Evolutionary conservation across 2,329 filamentous ascomycete genomes (phyloP), one percentile per base, ranked within the genome.

Genomic region (Calcarisporium arbuscula): DNA sequence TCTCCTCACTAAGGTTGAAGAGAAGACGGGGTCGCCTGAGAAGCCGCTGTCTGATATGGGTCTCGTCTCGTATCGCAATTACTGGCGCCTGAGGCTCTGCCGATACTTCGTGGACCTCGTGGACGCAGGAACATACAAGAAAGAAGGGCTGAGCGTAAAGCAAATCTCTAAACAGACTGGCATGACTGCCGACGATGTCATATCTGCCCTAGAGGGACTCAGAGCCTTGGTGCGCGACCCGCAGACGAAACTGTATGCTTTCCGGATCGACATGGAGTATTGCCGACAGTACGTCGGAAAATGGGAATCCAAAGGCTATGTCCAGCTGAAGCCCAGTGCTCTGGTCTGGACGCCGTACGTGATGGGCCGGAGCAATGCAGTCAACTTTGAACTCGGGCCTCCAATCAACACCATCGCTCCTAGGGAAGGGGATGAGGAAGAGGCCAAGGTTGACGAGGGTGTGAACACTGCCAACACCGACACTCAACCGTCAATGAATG

Each of bases 41-140:
- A 98, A 98, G 60, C 92, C 92, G 0, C 72, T 98, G 4, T 96
- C 92, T 0, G 92, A 98, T 54, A 95, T 98, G 87, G 92, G 92
- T 4, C 64, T 98, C 25, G 90, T 96, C 5, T 96, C 90, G 3
- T 98, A 98, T 56, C 80, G 92, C 28, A 95, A 94, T 50, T 98
- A 98, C 58, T 98, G 92, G 92, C 82, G 92, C 15, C 67, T 95
- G 8, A 72, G 94, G 3, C 67, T 98, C 35, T 95, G 89, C 53
- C 82, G 85, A 42, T 86, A 95, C 47, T 70, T 98, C 6, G 67
- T 89, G 23, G 62, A 81, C 44, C 38, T 49, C 10, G 47, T 59
- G 42, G 49, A 55, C 8, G 41, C 41, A 2, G 52, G 45, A 2
- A 44, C 49, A n/a, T 42, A 54, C 32, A 50, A 47, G 35, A 65